Evolutionary conservation across 176 grass and related monocot genomes (phyloP).

Genomic region (Aegilops longissima): DNA sequence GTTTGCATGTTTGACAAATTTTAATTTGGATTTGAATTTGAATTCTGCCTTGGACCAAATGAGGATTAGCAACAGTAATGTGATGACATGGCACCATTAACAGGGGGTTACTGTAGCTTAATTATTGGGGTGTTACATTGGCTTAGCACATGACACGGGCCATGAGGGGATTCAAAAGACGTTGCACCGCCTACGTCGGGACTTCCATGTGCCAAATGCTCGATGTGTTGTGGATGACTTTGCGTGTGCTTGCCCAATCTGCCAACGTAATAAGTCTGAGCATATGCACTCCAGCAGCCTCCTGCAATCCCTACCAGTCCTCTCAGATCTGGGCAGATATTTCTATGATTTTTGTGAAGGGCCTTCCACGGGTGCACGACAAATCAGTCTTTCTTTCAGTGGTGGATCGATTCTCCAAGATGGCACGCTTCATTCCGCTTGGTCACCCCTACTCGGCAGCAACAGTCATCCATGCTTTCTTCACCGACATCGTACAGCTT

Average conservation of each 20-base stretch:
- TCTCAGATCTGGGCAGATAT: background rate
- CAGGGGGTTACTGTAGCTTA: too few relatives aligned
- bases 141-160: background rate
- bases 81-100: too few relatives aligned
- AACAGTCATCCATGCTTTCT: background rate
- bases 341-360: background rate
- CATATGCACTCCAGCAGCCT: background rate
- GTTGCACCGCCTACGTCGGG: background rate
- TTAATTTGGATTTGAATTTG: too few relatives aligned
- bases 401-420: background rate
- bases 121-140: too few relatives aligned
- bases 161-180: background rate
- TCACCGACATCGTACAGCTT: background rate
- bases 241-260: background rate
- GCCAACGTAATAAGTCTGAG: background rate
- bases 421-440: background rate
- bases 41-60: too few relatives aligned
- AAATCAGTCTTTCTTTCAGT: background rate
- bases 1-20: too few relatives aligned
- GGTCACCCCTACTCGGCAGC: background rate
- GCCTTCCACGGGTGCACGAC: background rate
- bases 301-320: background rate
- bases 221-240: background rate
- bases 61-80: too few relatives aligned
- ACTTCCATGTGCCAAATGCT: background rate